These are phyloP conservation scores for Coleophoma cylindrospora DNA, from an alignment of 2,329 filamentous ascomycete species.

Conservation along the genomic window DNA sequence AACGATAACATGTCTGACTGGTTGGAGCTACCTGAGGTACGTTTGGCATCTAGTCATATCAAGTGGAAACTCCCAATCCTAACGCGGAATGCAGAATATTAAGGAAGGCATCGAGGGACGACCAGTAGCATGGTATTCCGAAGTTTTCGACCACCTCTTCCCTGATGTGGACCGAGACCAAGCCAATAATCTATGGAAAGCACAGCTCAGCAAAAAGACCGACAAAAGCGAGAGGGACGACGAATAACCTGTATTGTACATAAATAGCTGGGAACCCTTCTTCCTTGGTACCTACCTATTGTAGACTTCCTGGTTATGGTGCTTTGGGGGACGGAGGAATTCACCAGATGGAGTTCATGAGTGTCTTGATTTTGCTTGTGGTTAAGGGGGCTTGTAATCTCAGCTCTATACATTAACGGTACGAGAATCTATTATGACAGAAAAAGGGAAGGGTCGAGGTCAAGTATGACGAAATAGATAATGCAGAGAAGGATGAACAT, in stretches of 20 bases:
- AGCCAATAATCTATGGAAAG: constrained; percentile 60
- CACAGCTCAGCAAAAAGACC: constrained; percentile 22
- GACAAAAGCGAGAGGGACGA: constrained; percentile 29
- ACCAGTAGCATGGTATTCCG: constrained; percentile 87
- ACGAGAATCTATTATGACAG: too few relatives aligned
- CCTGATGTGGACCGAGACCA: constrained; percentile 67
- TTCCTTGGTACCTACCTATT: too few relatives aligned
- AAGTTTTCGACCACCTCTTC: constrained; percentile 92
- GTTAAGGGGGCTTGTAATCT: too few relatives aligned
- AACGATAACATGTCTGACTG: constrained; percentile 95
- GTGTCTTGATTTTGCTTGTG: too few relatives aligned
- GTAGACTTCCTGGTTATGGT: too few relatives aligned
- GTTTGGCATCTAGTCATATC: constrained; percentile 32
- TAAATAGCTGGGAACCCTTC: background rate
- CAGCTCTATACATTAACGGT: too few relatives aligned
- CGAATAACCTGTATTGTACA: constrained; percentile 11
- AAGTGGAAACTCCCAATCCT: constrained; percentile 1
- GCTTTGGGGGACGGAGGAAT: background rate
- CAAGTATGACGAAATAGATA: too few relatives aligned
- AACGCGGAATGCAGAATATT: constrained; percentile 67
- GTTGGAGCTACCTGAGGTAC: constrained; percentile 92
- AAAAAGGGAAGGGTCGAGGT: too few relatives aligned
- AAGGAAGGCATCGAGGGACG: constrained; percentile 92
- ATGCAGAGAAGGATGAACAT: too few relatives aligned
- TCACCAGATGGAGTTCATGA: constrained; percentile 3